Evolutionary conservation across 768 basidiomycete genomes (phyloP).

Genomic region (Daedaleopsis nitida): DNA sequence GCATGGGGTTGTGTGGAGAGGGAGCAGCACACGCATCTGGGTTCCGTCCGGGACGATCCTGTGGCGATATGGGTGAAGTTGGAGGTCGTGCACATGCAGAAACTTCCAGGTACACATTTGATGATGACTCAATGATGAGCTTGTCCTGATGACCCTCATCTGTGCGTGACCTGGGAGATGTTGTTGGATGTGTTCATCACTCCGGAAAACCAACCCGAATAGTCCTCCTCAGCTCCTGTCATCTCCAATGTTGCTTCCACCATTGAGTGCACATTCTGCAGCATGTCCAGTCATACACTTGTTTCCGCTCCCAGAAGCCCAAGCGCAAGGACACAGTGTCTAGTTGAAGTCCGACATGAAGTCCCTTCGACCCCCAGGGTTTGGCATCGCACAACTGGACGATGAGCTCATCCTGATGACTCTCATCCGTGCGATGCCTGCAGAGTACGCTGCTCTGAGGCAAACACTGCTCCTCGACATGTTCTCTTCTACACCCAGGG

Average conservation of each 20-base stretch:
- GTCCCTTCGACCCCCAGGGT: constrained; percentile 11
- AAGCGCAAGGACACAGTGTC: no score
- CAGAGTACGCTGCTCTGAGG: background rate
- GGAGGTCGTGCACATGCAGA: constrained; percentile 16
- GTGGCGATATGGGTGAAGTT: constrained; percentile 16
- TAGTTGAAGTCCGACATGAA: constrained; percentile 17
- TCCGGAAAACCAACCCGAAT: constrained; percentile 17
- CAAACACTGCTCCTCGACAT: background rate
- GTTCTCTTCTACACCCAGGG: constrained; percentile 12
- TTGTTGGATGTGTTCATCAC: constrained; percentile 18
- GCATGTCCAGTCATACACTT: no score
- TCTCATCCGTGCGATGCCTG: background rate
- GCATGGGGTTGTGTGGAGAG: constrained; percentile 4
- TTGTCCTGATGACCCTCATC: constrained; percentile 11
- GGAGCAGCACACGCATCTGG: constrained; percentile 12
- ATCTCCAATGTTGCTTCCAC: constrained; percentile 7
- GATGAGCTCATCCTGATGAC: constrained; percentile 18
- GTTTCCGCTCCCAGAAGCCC: no score
- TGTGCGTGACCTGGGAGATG: constrained; percentile 11
- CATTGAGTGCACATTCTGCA: no score
- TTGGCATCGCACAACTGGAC: constrained; percentile 14
- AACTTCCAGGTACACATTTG: constrained; percentile 17
- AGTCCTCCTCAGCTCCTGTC: constrained; percentile 15
- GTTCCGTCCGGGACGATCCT: constrained; percentile 6
- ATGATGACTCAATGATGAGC: constrained; percentile 20